Evolutionary conservation across 139 green algal genomes (phyloP).

Genomic region (Pycnococcus provasolii): DNA sequence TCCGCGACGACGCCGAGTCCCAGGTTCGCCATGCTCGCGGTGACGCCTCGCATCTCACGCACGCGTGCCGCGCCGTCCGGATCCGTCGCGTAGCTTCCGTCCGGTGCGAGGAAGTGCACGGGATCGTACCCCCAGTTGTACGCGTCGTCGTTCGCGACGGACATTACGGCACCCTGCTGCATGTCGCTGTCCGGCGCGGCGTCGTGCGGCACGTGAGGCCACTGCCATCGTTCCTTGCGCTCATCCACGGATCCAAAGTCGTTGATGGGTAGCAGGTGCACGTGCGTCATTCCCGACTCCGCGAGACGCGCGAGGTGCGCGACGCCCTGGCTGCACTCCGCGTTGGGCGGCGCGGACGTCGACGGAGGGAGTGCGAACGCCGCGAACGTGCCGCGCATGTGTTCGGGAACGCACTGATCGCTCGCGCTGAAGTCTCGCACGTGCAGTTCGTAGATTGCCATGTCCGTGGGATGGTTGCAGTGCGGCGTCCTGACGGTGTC

Average conservation of each 20-base stretch:
- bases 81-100: conserved; percentile 68
- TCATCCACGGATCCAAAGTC: conserved; percentile 79
- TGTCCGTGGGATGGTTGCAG: conserved; percentile 41
- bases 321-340: not conserved
- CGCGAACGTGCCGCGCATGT: conserved; percentile 60
- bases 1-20: conserved; percentile 68
- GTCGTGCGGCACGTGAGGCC: conserved; percentile 9
- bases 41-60: conserved; percentile 65
- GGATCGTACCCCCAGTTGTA: conserved; percentile 88
- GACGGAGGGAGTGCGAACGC: conserved; percentile 48
- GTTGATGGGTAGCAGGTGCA: conserved; percentile 79
- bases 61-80: conserved; percentile 57
- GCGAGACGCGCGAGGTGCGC: conserved; percentile 42
- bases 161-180: conserved; percentile 52
- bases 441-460: conserved; percentile 81
- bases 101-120: conserved; percentile 72
- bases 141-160: conserved; percentile 52
- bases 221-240: conserved; percentile 27
- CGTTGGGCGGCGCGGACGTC: not conserved
- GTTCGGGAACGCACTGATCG: conserved; percentile 47
- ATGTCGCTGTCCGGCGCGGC: conserved; percentile 28
- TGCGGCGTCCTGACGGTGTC: not conserved
- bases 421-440: conserved; percentile 76
- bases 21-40: conserved; percentile 35
- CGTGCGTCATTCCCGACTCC: conserved; percentile 57